These are phyloP conservation scores for Ustilago vetiveriae DNA, from an alignment of 1,284 basidiomycete species.

Conservation along the genomic window DNA sequence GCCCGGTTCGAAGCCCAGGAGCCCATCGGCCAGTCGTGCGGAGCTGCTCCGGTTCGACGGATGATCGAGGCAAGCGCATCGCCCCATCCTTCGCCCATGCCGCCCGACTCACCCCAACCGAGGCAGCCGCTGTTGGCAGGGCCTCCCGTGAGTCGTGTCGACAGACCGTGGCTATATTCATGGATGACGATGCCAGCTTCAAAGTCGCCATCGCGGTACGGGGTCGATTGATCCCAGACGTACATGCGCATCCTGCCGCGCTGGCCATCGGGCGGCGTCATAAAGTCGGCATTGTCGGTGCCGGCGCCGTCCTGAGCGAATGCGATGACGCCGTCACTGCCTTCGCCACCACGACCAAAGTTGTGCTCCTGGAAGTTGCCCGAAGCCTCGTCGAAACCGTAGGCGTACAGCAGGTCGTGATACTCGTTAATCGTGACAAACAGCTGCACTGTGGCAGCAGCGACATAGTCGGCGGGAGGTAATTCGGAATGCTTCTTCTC, in stretches of 20 bases:
- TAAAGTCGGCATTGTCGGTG: conserved; percentile 72
- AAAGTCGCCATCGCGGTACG: conserved; percentile 91
- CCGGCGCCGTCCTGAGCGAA: conserved; percentile 94
- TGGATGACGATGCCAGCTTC: conserved; percentile 71
- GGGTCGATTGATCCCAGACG: conserved; percentile 75
- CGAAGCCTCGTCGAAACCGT: conserved; percentile 87
- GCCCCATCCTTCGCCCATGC: conserved; percentile 89
- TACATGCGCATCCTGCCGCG: conserved; percentile 96
- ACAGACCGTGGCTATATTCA: conserved; percentile 79
- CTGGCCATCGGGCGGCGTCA: conserved; percentile 72
- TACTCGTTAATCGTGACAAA: conserved; percentile 60
- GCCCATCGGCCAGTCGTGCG: conserved; percentile 76
- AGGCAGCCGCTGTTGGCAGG: conserved; percentile 85
- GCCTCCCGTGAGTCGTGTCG: conserved; percentile 91
- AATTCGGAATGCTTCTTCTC: conserved; percentile 51
- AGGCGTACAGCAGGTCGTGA: conserved; percentile 56
- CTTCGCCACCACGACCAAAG: conserved; percentile 86
- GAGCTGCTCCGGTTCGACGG: conserved; percentile 74
- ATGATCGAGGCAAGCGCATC: conserved; percentile 71
- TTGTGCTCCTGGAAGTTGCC: conserved; percentile 99
- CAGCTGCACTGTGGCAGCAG: conserved; percentile 49
- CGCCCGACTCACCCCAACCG: conserved; percentile 93
- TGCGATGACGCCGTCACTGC: conserved; percentile 88
- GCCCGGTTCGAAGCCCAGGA: conserved; percentile 86
- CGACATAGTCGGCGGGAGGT: conserved; percentile 47